Base-by-base conservation (phyloP, 805 yeast species). In the Candida succiphila region DNA sequence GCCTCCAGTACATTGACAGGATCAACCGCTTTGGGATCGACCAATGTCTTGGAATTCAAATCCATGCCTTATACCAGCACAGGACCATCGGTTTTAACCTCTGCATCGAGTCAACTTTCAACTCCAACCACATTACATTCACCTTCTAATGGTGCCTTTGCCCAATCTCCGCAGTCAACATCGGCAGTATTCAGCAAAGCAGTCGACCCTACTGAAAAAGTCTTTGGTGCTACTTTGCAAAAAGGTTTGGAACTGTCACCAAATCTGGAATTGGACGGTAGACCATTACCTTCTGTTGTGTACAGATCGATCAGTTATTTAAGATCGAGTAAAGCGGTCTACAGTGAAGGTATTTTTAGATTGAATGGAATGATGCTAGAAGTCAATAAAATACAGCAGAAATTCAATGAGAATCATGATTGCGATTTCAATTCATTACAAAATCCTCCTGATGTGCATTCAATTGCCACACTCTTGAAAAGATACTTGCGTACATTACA, bases 271-370 rank as follows among this genome's bases (percentile, higher is more conserved):
- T 27, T 55, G 0, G 42, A 70, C 16, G 64, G 61, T 23, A 54
- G 52, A 7, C 56, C 62, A 13, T 65, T 81, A 15, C 96, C 98
- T 2, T 75, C 87, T 27, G 76, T 89, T 7, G 72, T 85, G 14
- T 81, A 61, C 45, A 60, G 94, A 38, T 86, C 95, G 48, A 48
- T 88, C 23, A 80, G 74, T 36, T 83, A 69, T 43, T 62, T 89
- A 32, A 66, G 68, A 32, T 67, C 63, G 25, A 69, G 77, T 18
- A 75, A 78, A 17, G 95, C 94, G 0, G 63, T 78, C n/a, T 71
- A 71, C 40, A 92, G 85, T 53, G 95, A 87, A 48, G 98, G 98
- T 9, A 72, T 89, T 3, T 92, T 92, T 61, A 67, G 98, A 40
- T 61, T 87, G 37, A 84, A 88, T 56, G 97, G 97, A 4, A 84